phyloP scores from a whole-genome alignment of 1,284 basidiomycete genomes.

The Taiwanofungus camphoratus region DNA sequence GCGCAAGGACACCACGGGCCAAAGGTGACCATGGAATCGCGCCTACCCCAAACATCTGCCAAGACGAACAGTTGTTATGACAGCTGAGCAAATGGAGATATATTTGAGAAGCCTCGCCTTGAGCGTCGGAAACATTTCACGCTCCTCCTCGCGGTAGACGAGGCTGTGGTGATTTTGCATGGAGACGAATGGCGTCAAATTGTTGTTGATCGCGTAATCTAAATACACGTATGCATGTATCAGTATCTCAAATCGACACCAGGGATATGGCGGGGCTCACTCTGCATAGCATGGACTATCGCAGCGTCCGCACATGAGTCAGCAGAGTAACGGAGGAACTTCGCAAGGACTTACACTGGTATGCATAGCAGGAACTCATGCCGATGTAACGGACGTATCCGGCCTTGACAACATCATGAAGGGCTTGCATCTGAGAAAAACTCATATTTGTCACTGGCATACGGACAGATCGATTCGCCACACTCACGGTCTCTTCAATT shows the following conservation, averaged over 20 bases:
- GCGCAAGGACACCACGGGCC: constrained; percentile 31
- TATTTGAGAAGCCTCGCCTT: constrained; percentile 15
- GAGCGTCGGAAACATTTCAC: constrained; percentile 43
- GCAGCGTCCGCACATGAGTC: background rate
- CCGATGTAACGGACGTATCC: constrained; percentile 33
- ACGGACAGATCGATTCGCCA: background rate
- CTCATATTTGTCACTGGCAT: background rate
- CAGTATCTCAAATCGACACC: background rate
- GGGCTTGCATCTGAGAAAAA: constrained; percentile 27
- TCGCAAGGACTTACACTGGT: background rate
- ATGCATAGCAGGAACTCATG: constrained; percentile 25
- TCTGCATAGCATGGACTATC: constrained; percentile 44
- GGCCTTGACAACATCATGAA: constrained; percentile 32
- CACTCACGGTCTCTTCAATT: constrained; percentile 19
- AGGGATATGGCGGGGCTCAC: constrained; percentile 15
- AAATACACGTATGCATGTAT: background rate
- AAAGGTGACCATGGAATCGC: constrained; percentile 40
- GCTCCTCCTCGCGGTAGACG: constrained; percentile 46
- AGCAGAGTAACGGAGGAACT: too few species aligned
- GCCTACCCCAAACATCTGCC: constrained; percentile 31
- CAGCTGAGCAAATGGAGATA: background rate
- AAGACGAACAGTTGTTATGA: background rate
- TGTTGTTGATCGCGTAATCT: constrained; percentile 33
- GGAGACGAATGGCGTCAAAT: constrained; percentile 43
- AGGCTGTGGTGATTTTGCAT: constrained; percentile 49